Evolutionary conservation across 306 rosid species (phyloP).

Genomic region (Malus fusca): DNA sequence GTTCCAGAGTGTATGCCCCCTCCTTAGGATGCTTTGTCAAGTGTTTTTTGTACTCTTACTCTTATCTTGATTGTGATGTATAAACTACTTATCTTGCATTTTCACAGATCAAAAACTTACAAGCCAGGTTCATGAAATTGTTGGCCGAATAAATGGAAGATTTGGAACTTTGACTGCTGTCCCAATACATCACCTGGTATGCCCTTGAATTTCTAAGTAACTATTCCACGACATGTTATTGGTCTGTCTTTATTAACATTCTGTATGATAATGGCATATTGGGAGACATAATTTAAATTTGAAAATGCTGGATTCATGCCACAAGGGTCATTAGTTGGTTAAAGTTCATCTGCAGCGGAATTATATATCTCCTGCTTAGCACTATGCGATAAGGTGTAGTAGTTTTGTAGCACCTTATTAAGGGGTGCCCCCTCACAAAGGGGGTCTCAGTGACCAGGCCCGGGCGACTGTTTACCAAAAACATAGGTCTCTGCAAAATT

Average conservation of each 20-base stretch:
- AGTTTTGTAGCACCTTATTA: not conserved
- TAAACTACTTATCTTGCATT: conserved; percentile 24
- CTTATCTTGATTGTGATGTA: conserved; percentile 1
- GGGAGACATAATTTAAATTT: not conserved
- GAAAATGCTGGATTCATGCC: not conserved
- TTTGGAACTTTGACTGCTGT: conserved; percentile 73
- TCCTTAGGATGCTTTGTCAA: conserved; percentile 8
- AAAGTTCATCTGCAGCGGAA: not conserved
- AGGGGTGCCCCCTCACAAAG: too few relatives aligned
- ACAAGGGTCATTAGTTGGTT: not conserved
- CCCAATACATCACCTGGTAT: conserved; percentile 90
- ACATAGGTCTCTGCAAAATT: too few relatives aligned
- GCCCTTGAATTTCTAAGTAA: conserved; percentile 13
- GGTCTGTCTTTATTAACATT: not conserved
- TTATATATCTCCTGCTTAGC: not conserved
- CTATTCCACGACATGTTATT: not conserved
- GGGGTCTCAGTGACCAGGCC: too few relatives aligned
- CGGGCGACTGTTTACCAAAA: too few relatives aligned
- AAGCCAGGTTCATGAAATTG: conserved; percentile 94
- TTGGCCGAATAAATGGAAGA: conserved; percentile 88
- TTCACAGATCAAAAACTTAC: conserved; percentile 84
- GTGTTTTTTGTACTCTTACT: conserved; percentile 1
- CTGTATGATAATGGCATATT: not conserved
- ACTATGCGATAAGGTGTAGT: not conserved
- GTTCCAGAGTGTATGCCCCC: conserved; percentile 81